Base-by-base conservation (phyloP, 305 asterid genomes). In the Solanum hybrid region DNA sequence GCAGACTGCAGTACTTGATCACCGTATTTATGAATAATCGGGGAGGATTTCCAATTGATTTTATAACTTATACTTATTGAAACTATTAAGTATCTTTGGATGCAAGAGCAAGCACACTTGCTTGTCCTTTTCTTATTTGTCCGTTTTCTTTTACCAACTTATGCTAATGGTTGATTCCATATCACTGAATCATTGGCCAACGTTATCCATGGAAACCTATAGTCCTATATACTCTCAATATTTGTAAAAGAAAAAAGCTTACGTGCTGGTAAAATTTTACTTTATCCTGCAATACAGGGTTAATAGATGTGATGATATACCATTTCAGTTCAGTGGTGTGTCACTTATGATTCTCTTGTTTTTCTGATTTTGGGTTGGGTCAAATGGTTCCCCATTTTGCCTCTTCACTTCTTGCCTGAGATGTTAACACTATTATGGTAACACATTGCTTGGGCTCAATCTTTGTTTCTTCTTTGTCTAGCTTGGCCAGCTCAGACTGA, bases 401-500 rank as follows among this genome's bases (percentile, higher is more conserved):
- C 64, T 85, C 27, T 42, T 60, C 46, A 17, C 75, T 22, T 66
- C 24, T 38, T 60, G 56, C 24, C 46, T 76, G 69, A 34, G 78
- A 71, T 14, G 78, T 34, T 79, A 72, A 78, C 36, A 22, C 37
- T 17, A 40, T 76, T 87, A 72, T 4, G 69, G 24, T 87, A 27
- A 88, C 89, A 71, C 87, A 51, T 92, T 90, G 91, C 64, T 90
- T 56, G 22, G 76, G 17, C 76, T 56, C 86, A 11, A 6, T 89
- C 27, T 72, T 37, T 80, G 29, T 88, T 88, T 85, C 87, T 93
- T 91, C 56, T 90, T 79, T 92, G 42, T 86, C 87, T 91, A 97
- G 99, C 98, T 97, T 91, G 98, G 98, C 84, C 93, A 76, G 89
- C 94, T 97, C 94, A 97, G 93, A 93, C 93, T 97, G 88, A 95